Conservation (phyloP, 805 yeast genomes). For the Lachancea sp. region DNA sequence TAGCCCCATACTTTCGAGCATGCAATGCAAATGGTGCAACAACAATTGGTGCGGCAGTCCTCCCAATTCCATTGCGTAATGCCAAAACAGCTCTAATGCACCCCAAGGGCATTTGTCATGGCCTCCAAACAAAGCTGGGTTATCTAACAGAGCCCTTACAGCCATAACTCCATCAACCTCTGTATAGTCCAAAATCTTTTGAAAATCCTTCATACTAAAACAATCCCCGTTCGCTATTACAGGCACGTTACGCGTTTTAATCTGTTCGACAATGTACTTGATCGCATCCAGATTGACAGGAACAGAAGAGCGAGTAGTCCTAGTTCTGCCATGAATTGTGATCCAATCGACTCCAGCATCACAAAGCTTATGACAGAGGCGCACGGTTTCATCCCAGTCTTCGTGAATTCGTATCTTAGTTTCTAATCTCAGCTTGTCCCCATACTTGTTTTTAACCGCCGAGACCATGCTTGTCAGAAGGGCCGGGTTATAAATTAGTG, state of each 20-base stretch:
- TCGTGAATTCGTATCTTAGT: slow-evolving; percentile 87
- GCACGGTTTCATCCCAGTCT: slow-evolving; percentile 64
- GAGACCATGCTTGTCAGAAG: slow-evolving; percentile 76
- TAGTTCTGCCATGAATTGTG: slow-evolving; percentile 90
- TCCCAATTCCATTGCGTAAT: slow-evolving; percentile 59
- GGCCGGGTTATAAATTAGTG: slow-evolving; percentile 78
- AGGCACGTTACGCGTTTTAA: slow-evolving; percentile 50
- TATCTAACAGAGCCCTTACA: slow-evolving; percentile 77
- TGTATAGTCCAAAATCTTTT: slow-evolving; percentile 53
- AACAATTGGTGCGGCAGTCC: slow-evolving; percentile 80
- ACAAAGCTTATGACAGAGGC: slow-evolving; percentile 68
- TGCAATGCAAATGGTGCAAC: slow-evolving; percentile 84
- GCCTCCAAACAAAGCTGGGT: slow-evolving; percentile 86
- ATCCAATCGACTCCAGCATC: slow-evolving; percentile 88
- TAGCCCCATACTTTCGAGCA: slow-evolving; percentile 56
- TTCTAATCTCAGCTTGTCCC: slow-evolving; percentile 68
- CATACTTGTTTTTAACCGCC: slow-evolving; percentile 72
- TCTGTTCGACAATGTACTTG: slow-evolving; percentile 45
- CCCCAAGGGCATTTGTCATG: slow-evolving; percentile 77
- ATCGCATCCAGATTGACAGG: slow-evolving; percentile 86
- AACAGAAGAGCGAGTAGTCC: slow-evolving; percentile 72
- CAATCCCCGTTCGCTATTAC: slow-evolving; percentile 99
- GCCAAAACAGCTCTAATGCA: slow-evolving; percentile 79
- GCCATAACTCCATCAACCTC: slow-evolving; percentile 94
- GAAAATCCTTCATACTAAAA: slow-evolving; percentile 58